Conservation (phyloP, 1,284 basidiomycete genomes). For the Irpex sp. region DNA sequence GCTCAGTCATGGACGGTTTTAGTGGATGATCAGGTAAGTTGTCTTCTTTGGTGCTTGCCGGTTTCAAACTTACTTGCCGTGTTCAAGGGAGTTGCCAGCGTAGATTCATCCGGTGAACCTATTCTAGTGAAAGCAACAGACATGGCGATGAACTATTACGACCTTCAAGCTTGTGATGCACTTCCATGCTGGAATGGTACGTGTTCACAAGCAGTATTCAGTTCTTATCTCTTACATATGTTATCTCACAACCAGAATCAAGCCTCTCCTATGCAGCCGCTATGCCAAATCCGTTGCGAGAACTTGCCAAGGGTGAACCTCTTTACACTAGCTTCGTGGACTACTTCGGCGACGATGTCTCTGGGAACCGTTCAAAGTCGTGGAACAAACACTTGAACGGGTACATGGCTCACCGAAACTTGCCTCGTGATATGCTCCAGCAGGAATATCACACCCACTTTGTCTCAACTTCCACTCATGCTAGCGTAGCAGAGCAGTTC, state of each 20-base stretch:
- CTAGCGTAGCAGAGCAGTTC: slow-evolving; percentile 29
- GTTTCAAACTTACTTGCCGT: neutral
- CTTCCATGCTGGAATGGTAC: neutral
- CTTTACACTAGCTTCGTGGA: slow-evolving; percentile 9
- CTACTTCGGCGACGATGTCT: slow-evolving; percentile 31
- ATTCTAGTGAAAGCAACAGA: neutral
- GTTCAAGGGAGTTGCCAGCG: neutral
- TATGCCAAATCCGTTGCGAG: slow-evolving; percentile 10
- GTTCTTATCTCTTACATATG: no score
- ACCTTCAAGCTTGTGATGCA: neutral
- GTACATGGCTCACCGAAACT: slow-evolving; percentile 23
- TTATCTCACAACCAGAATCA: no score
- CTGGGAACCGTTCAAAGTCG: slow-evolving; percentile 29
- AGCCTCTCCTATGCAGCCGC: neutral
- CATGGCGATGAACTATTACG: neutral
- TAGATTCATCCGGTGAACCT: neutral
- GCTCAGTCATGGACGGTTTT: neutral
- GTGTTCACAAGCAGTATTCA: no score
- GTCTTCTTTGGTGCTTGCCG: no score
- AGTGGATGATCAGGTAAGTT: neutral
- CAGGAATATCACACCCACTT: slow-evolving; percentile 34
- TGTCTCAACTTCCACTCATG: slow-evolving; percentile 31
- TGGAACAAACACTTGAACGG: slow-evolving; percentile 30
- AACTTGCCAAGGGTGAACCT: slow-evolving; percentile 12
- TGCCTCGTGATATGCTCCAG: slow-evolving; percentile 25